Percentiles rank a stretch among this genome's conserved stretches.
phyloP scores from a whole-genome alignment of 306 rosid genomes.

The Alnus glutinosa region DNA sequence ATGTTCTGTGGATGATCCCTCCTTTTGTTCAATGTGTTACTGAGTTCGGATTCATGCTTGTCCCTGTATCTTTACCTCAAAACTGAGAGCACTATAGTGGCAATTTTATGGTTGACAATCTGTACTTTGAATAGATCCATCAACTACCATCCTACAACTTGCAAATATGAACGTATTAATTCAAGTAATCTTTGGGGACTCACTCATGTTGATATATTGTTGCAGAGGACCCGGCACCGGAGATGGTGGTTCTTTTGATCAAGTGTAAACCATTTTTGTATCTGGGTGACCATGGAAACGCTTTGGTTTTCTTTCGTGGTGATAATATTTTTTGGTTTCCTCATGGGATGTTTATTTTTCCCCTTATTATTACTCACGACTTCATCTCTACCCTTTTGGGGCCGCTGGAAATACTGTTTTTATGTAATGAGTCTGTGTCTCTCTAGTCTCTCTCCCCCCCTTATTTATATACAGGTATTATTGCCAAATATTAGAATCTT shows the following conservation, averaged over 20 bases:
- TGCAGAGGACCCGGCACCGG: constrained; percentile 55
- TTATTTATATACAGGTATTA: neutral
- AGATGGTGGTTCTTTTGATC: constrained; percentile 74
- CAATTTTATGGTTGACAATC: too few species aligned
- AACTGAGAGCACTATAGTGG: neutral
- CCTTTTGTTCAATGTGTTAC: neutral
- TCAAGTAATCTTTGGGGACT: too few species aligned
- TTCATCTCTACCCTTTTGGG: neutral
- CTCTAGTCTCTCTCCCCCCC: neutral
- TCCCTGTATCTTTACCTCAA: neutral
- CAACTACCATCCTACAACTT: neutral
- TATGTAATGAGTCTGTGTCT: neutral
- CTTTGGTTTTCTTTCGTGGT: neutral
- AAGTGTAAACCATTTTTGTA: constrained; percentile 23
- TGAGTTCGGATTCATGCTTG: neutral
- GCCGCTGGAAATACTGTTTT: neutral
- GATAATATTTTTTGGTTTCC: neutral
- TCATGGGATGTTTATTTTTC: neutral
- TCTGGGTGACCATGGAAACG: constrained; percentile 10
- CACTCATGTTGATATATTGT: constrained; percentile 16
- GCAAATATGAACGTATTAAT: neutral
- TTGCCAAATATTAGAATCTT: too few species aligned
- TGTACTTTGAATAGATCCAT: too few species aligned
- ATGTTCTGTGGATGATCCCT: neutral
- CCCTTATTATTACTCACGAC: neutral